Percentiles rank a stretch among this genome's conserved stretches.
Conservation (phyloP, 148 eudicot genomes). For the Chenopodium suecicum region DNA sequence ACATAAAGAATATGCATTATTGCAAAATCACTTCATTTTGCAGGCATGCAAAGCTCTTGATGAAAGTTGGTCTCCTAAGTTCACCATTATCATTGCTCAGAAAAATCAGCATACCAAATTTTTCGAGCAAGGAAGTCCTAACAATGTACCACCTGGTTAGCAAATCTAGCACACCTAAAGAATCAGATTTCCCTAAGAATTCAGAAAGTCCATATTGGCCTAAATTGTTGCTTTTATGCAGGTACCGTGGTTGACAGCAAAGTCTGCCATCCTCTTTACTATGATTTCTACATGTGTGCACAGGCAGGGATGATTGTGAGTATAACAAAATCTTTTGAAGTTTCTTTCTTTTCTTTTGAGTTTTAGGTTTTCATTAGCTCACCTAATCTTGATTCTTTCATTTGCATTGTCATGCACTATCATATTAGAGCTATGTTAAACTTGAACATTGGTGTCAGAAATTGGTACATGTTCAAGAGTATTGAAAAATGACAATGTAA, state of each 20-base stretch:
- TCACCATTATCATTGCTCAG: constrained; percentile 16
- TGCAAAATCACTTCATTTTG: neutral
- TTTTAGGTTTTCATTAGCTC: neutral
- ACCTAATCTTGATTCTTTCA: neutral
- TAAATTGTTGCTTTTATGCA: neutral
- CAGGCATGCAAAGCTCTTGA: constrained; percentile 21
- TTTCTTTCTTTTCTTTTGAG: neutral
- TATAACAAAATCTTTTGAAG: neutral
- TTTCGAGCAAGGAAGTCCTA: constrained; percentile 11
- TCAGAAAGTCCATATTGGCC: neutral
- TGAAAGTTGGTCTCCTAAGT: constrained; percentile 22
- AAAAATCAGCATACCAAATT: constrained; percentile 25
- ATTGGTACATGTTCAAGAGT: too few species aligned
- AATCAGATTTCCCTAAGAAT: neutral
- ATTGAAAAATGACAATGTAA: too few species aligned
- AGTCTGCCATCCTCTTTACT: constrained; percentile 32
- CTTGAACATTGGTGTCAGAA: too few species aligned
- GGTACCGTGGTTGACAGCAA: constrained; percentile 35
- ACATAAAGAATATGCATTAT: too few species aligned
- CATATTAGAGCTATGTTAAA: too few species aligned
- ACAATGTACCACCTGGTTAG: constrained; percentile 25
- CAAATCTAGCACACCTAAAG: neutral
- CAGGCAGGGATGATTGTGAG: constrained; percentile 45
- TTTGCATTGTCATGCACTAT: too few species aligned
- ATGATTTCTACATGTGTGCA: constrained; percentile 32